Evolutionary conservation across 2,329 filamentous ascomycete species (phyloP).

Genomic region (Dothidotthia symphoricarpi): DNA sequence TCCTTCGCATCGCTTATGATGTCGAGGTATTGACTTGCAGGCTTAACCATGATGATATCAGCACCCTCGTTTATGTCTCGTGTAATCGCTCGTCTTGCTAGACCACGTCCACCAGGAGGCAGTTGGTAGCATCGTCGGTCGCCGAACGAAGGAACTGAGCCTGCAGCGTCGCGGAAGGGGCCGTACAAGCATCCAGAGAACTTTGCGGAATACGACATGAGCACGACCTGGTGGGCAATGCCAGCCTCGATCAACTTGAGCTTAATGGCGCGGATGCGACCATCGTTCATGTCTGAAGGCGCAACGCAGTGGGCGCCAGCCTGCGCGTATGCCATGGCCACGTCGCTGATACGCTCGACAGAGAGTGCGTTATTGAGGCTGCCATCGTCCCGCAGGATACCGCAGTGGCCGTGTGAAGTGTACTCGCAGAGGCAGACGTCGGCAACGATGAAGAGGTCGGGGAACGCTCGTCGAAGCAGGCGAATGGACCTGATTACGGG

Average conservation of each 20-base stretch:
- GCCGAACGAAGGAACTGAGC: constrained; percentile 85
- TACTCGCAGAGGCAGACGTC: constrained; percentile 99
- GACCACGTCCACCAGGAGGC: constrained; percentile 84
- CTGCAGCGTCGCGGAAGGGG: constrained; percentile 93
- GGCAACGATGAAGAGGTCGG: constrained; percentile 82
- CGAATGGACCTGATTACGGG: constrained; percentile 87
- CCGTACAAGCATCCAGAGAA: constrained; percentile 96
- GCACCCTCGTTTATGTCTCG: constrained; percentile 92
- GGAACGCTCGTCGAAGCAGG: constrained; percentile 79
- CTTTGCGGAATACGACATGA: constrained; percentile 98
- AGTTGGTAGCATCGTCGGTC: constrained; percentile 97
- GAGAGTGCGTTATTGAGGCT: constrained; percentile 90
- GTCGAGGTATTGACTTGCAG: constrained; percentile 90
- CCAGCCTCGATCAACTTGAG: constrained; percentile 94
- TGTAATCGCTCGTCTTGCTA: constrained; percentile 84
- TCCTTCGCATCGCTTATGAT: constrained; percentile 98
- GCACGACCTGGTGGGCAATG: constrained; percentile 81
- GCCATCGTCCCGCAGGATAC: constrained; percentile 89
- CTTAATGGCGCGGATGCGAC: constrained; percentile 95
- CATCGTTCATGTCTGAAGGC: constrained; percentile 98
- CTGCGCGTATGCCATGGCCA: constrained; percentile 95
- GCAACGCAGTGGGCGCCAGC: constrained; percentile 96
- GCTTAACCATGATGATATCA: constrained; percentile 99
- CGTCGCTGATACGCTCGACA: constrained; percentile 91
- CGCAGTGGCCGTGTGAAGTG: constrained; percentile 95